These are phyloP conservation scores for Penicillium sp. DNA, from an alignment of 2,329 filamentous ascomycete species.

Conservation along the genomic window DNA sequence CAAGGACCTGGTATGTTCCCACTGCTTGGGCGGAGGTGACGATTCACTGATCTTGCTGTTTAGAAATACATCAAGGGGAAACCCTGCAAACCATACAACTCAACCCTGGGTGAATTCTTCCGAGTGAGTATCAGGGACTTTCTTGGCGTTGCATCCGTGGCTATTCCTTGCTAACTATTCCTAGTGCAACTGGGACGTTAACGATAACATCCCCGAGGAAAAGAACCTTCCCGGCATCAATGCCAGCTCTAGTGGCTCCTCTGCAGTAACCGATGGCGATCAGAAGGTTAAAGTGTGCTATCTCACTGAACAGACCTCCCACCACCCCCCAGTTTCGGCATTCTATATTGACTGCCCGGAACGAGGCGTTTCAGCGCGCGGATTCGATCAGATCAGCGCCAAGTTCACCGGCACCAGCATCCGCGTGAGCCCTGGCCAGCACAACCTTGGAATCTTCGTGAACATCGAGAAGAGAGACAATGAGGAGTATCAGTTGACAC, in stretches of 20 bases:
- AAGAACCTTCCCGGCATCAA: constrained; percentile 32
- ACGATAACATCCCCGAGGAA: constrained; percentile 71
- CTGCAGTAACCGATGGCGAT: constrained; percentile 34
- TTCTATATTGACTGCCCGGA: constrained; percentile 92
- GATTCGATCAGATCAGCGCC: constrained; percentile 93
- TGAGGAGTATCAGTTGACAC: constrained; percentile 92
- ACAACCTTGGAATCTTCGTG: constrained; percentile 96
- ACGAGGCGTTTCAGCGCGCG: constrained; percentile 80
- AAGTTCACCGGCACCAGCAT: constrained; percentile 97
- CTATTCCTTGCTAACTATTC: background rate
- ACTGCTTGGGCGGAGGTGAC: constrained; percentile 1
- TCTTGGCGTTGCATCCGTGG: background rate
- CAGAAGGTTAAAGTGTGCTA: constrained; percentile 78
- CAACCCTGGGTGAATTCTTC: constrained; percentile 95
- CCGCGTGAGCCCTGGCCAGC: constrained; percentile 84
- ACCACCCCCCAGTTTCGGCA: constrained; percentile 94
- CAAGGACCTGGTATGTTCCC: constrained; percentile 70
- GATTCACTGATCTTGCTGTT: constrained; percentile 20
- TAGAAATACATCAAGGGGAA: constrained; percentile 97
- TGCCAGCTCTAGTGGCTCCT: constrained; percentile 35
- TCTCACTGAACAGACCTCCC: constrained; percentile 94
- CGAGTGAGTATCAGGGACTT: constrained; percentile 56
- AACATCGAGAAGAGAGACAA: constrained; percentile 74
- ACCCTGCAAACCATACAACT: constrained; percentile 99
- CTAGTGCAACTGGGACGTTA: constrained; percentile 92